Conservation (phyloP, 495 filamentous ascomycete genomes). For the Penicillium flavigenum region DNA sequence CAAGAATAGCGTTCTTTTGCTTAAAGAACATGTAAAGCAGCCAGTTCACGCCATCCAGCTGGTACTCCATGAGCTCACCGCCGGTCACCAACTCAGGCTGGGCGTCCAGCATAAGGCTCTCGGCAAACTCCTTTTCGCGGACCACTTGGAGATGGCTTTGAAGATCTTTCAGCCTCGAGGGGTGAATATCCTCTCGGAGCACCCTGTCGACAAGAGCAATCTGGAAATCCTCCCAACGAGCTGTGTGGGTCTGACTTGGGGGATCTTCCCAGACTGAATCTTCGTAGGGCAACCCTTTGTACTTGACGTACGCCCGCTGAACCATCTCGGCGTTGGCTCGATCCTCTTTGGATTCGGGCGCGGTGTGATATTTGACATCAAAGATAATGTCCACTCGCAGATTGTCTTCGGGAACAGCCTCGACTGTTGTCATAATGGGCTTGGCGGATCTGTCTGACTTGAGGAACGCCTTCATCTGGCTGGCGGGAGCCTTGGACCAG, state of each 20-base stretch:
- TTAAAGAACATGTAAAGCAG: conserved; percentile 87
- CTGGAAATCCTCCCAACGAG: conserved; percentile 78
- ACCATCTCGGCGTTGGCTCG: conserved; percentile 48
- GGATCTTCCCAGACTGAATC: conserved; percentile 87
- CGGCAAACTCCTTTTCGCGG: conserved; percentile 62
- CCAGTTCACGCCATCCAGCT: conserved; percentile 94
- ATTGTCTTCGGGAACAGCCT: conserved; percentile 83
- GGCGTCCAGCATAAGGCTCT: conserved; percentile 60
- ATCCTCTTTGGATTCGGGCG: conserved; percentile 23
- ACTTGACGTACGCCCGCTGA: conserved; percentile 73
- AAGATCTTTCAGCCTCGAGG: conserved; percentile 52
- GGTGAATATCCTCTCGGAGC: conserved; percentile 65
- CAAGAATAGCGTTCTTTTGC: conserved; percentile 84
- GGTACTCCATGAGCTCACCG: conserved; percentile 89
- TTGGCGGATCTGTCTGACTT: conserved; percentile 61
- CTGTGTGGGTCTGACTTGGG: conserved; percentile 62
- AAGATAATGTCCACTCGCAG: conserved; percentile 86
- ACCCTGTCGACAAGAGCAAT: conserved; percentile 83
- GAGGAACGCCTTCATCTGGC: conserved; percentile 68
- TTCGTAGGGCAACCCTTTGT: conserved; percentile 92
- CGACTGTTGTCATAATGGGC: conserved; percentile 68
- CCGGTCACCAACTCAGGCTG: conserved; percentile 75
- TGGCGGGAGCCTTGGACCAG: conserved; percentile 63
- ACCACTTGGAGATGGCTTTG: conserved; percentile 61
- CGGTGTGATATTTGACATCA: conserved; percentile 63